Evolutionary conservation across 31 red algal genomes (phyloP), one percentile per base, ranked within the genome.

Genomic region (Pterothamnion heteromorphum): DNA sequence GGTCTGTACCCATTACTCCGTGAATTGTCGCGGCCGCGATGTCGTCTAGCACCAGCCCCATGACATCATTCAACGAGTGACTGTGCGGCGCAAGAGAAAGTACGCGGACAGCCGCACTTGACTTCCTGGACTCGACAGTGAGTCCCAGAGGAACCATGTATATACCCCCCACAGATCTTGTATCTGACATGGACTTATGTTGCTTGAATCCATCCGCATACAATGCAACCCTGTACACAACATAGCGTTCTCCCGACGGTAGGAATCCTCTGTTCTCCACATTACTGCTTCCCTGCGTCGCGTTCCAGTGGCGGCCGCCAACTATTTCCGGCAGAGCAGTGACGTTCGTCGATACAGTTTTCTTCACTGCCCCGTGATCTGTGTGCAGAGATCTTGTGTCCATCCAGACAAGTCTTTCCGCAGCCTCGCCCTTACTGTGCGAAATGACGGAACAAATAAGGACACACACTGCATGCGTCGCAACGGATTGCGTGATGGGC

Each of bases 151-250:
- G 3, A 1, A 89, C 32, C 87, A 89, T 78, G 41, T 89, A 89
- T 4, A 1, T 38, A n/a, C 22, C 44, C 1, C 44, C 87, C 35
- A 64, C 41, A 39, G 87, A 51, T 1, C 44, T 28, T 2, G 44
- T 24, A 1, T 89, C 36, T 3, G 87, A 58, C 1, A 44, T 31
- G 3, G 41, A 23, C 44, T 89, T 89, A 23, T 89, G 87, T 33
- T 89, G 87, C 35, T 89, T 89, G 87, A 89, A 89, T 64, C 39
- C 44, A 78, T 89, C 87, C 27, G 87, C 44, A 2, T 89, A 89
- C 22, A 89, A 58, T 23, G 44, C 87, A 5, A 74, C 23, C 3
- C 36, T 28, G 43, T 71, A 89, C 1, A 89, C 39, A 23, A 89
- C 1, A 89, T 71, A 89, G 26, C 44, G 51, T 64, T 23, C 44